Evolutionary conservation across 1,139 yeast species (phyloP), one percentile per base, ranked within the genome.

Genomic region (Saccharomyces hybrid): DNA sequence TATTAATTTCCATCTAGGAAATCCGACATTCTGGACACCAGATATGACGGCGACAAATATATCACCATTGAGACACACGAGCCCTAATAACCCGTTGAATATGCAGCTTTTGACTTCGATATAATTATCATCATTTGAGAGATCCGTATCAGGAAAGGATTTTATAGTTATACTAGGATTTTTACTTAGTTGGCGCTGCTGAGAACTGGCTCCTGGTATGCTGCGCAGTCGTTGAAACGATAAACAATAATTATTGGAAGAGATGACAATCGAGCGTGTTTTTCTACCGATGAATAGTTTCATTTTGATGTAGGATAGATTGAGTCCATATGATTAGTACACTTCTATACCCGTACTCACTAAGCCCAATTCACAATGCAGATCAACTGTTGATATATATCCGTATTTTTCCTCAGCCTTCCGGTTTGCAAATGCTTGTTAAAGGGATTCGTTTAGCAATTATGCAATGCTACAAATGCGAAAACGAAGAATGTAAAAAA

Each of bases 31-130:
- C 31, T 72, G 71, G n/a, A 80, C 76, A 23, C 77, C 75, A 2
- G 86, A 79, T 44, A 86, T 77, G 49, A 85, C 78, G 1, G 84
- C 84, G 26, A 84, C 67, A 62, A 76, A 84, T 6, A 81, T 74
- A 51, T 76, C 74, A 4, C 79, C 79, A 59, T 83, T 82, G 23
- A 83, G 69, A 41, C 77, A 73, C 27, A 84, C 71, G 28, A 86
- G 68, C 0, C 95, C 95, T 38, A 85, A 67, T 46, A 85, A 75
- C 2, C 88, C 91, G 57, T 74, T 69, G 48, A 82, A 73, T 48
- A 71, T 50, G n/a, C 59, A 52, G 14, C 55, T 57, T 41, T 53
- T 59, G 5, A 65, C 47, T 47, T 62, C 65, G 9, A 52, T 49
- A 50, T 58, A 65, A 7, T 57, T 58, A 3, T 48, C 49, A 14